phyloP scores from a whole-genome alignment of 768 basidiomycete genomes.

The Chlorophyllum brunneum region DNA sequence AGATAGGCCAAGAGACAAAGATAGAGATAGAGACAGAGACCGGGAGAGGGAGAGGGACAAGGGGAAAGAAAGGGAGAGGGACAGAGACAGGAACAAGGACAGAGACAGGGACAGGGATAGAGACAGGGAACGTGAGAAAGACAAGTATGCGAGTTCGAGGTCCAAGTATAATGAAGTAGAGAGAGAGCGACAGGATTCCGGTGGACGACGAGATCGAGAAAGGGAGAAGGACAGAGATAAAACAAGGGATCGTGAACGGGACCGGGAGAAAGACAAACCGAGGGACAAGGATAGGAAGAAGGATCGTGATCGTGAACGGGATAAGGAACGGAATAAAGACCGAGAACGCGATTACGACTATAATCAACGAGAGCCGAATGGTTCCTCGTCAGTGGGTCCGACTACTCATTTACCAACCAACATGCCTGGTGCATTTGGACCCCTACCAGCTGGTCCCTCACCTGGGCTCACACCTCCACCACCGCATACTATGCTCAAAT shows the following conservation, averaged over 20 bases:
- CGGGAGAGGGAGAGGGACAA: background rate
- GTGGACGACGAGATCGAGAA: slow-evolving; percentile 16
- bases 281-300: slow-evolving; percentile 13
- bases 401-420: background rate
- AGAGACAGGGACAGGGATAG: slow-evolving; percentile 8
- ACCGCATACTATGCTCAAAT: background rate
- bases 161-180: slow-evolving; percentile 15
- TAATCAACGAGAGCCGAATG: slow-evolving; percentile 10
- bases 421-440: background rate
- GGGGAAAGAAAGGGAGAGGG: background rate
- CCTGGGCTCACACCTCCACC: background rate
- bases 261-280: slow-evolving; percentile 17
- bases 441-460: background rate
- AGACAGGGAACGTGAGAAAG: slow-evolving; percentile 14
- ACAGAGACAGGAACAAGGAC: slow-evolving; percentile 8
- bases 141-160: slow-evolving; percentile 3
- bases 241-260: slow-evolving; percentile 19
- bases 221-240: slow-evolving; percentile 16
- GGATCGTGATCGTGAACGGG: slow-evolving; percentile 11
- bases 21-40: background rate
- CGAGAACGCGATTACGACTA: slow-evolving; percentile 8
- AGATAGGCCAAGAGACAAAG: background rate
- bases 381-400: background rate
- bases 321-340: slow-evolving; percentile 14
- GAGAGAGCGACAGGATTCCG: slow-evolving; percentile 15